Base-by-base conservation (phyloP, 2,329 filamentous ascomycete species). In the Botrytis tulipae region DNA sequence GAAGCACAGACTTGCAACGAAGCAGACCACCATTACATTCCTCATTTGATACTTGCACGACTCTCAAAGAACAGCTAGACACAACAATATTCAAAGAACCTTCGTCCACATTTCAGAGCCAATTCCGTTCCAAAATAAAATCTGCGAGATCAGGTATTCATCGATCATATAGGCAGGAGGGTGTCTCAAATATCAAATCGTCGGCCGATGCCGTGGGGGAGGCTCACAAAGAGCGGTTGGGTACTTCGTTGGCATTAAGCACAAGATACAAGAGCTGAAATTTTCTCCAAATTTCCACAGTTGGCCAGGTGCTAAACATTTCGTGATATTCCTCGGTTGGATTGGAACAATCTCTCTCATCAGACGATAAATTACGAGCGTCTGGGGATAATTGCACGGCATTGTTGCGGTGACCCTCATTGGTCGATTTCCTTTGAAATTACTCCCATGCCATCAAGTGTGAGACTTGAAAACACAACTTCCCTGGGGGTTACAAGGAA, bases 141-240 rank as follows among this genome's bases (percentile, higher is more conserved):
- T 22, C 48, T 57, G 54, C 37, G 66, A 22, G 16, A 57, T 57
- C 42, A 57, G 37, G 9, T 18, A 57, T 57, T 32, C n/a, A 42
- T 68, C 35, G 48, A 57, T n/a, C 25, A 68, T 40, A 68, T 22
- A 42, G 66, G 66, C 37, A 48, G 48, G 66, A 57, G 70, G 44
- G 61, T 59, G 46, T 72, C 46, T 51, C 32, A 37, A 46, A 29
- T 25, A 72, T 68, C 32, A 40, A 35, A 65, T 63, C 51, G 59
- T 63, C 48, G 72, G 66, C 72, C 40, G 72, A 73, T 73, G 72
- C 71, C 71, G 71, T 60, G 61, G 72, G 72, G 72, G 66, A 65
- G 66, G 72, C 72, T 72, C 61, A 68, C 66, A 60, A 32, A 72
- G 71, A 60, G 62, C 71, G 42, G 71, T 37, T 62, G 63, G 61